Evolutionary conservation across 2,329 filamentous ascomycete species (phyloP).

Genomic region (Parascedosporium putredinis): DNA sequence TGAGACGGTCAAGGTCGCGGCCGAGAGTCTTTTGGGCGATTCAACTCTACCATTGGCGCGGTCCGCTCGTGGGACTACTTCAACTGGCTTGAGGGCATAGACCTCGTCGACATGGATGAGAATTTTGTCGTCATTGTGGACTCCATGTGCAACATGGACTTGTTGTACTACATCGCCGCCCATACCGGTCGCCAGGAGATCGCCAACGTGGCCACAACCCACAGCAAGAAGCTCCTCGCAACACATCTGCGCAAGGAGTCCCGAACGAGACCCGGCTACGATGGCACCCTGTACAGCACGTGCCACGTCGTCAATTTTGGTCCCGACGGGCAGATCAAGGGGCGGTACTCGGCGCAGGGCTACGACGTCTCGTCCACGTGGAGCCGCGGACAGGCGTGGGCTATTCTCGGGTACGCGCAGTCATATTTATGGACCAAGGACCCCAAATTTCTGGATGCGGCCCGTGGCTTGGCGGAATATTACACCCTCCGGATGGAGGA

Average conservation of each 20-base stretch:
- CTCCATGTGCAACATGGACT: conserved; percentile 28
- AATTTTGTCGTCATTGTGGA: conserved; percentile 33
- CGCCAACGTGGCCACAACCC: conserved; percentile 21
- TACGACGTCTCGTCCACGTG: conserved; percentile 35
- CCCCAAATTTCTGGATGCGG: conserved; percentile 29
- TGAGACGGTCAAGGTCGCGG: conserved; percentile 30
- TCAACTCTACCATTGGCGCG: conserved; percentile 29
- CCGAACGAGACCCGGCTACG: conserved; percentile 7
- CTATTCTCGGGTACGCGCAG: conserved; percentile 38
- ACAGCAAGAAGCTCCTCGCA: conserved; percentile 29
- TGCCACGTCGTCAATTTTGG: conserved; percentile 41
- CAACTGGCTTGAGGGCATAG: conserved; percentile 14
- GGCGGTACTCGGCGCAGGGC: conserved; percentile 37
- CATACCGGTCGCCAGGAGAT: conserved; percentile 19
- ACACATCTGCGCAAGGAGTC: conserved; percentile 29
- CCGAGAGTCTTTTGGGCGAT: conserved; percentile 31
- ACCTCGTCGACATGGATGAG: conserved; percentile 19
- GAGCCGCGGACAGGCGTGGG: conserved; percentile 42
- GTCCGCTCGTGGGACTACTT: conserved; percentile 38
- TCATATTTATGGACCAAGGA: conserved; percentile 38
- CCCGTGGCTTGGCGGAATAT: conserved; percentile 36
- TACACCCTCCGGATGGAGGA: conserved; percentile 32
- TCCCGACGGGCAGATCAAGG: conserved; percentile 29
- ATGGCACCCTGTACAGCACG: conserved; percentile 22
- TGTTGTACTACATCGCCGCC: conserved; percentile 24